These are phyloP conservation scores for Quercus tomentella DNA, from an alignment of 331 rosid species.

Conservation along the genomic window DNA sequence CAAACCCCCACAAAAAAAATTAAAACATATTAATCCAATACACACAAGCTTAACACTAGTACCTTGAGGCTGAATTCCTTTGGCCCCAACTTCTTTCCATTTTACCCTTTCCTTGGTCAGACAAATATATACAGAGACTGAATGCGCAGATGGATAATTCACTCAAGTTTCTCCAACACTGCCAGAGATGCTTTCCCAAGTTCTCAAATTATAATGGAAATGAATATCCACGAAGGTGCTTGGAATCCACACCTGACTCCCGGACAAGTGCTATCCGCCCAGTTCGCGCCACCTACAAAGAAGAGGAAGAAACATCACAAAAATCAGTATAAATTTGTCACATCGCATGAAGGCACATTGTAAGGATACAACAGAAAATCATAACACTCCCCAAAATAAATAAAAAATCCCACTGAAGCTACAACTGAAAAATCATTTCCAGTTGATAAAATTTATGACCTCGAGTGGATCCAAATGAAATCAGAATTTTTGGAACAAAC, in stretches of 20 bases:
- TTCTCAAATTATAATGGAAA: conserved; percentile 45
- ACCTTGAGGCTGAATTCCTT: background rate
- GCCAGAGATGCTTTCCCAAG: background rate
- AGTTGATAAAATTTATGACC: no score
- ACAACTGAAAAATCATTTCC: no score
- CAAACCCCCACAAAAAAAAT: background rate
- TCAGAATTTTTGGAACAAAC: background rate
- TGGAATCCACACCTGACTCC: conserved; percentile 88
- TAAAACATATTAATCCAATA: no score
- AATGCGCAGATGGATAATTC: background rate
- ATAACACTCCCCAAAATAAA: background rate
- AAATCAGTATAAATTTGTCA: background rate
- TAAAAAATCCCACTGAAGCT: no score
- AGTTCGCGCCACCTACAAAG: conserved; percentile 84
- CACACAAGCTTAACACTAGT: background rate
- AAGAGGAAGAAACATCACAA: background rate
- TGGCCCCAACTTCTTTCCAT: background rate
- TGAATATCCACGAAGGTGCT: conserved; percentile 81
- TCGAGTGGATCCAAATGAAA: background rate
- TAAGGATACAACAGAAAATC: background rate
- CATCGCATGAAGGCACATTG: no score
- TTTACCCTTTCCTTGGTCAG: background rate
- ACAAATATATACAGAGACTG: background rate
- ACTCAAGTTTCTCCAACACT: background rate
- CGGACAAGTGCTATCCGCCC: conserved; percentile 84